phyloP scores from a whole-genome alignment of 2,329 filamentous ascomycete genomes.

The Dothideomycetidae sp. region DNA sequence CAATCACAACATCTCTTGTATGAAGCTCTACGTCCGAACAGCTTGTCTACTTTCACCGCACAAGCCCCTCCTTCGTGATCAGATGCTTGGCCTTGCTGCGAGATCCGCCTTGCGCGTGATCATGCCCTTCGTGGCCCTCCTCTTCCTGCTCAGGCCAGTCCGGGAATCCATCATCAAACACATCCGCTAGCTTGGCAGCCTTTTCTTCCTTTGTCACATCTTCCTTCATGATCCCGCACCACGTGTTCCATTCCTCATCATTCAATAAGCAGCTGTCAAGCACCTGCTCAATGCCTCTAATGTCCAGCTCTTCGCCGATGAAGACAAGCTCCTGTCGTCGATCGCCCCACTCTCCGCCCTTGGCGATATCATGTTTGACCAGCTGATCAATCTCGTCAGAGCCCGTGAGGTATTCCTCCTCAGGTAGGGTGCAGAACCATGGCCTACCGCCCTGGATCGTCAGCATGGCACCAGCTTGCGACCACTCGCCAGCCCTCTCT shows the following conservation, averaged over 20 bases:
- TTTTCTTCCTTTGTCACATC: slow-evolving; percentile 14
- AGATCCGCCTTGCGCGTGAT: slow-evolving; percentile 11
- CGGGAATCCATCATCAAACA: slow-evolving; percentile 22
- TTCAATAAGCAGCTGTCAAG: slow-evolving; percentile 49
- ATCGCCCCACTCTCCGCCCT: slow-evolving; percentile 46
- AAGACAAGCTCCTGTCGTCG: slow-evolving; percentile 59
- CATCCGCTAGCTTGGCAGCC: slow-evolving; percentile 30
- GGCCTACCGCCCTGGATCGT: slow-evolving; percentile 44
- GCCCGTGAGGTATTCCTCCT: slow-evolving; percentile 37
- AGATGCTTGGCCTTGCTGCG: slow-evolving; percentile 8
- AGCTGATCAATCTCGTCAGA: slow-evolving; percentile 34
- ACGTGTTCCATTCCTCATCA: slow-evolving; percentile 39
- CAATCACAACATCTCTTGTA: no score
- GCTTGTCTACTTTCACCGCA: no score
- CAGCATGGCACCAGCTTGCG: slow-evolving; percentile 50
- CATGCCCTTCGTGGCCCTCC: slow-evolving; percentile 13
- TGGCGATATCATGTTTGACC: slow-evolving; percentile 37
- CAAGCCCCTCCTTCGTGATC: slow-evolving; percentile 8
- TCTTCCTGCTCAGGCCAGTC: slow-evolving; percentile 16
- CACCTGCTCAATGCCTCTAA: slow-evolving; percentile 34
- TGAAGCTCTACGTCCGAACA: no score
- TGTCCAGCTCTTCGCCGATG: slow-evolving; percentile 52
- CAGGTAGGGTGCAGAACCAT: slow-evolving; percentile 43
- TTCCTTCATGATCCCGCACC: slow-evolving; percentile 26
- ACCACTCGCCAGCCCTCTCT: slow-evolving; percentile 44